Conservation (phyloP, 164 flowering plant species). For the Umbilicus rupestris region DNA sequence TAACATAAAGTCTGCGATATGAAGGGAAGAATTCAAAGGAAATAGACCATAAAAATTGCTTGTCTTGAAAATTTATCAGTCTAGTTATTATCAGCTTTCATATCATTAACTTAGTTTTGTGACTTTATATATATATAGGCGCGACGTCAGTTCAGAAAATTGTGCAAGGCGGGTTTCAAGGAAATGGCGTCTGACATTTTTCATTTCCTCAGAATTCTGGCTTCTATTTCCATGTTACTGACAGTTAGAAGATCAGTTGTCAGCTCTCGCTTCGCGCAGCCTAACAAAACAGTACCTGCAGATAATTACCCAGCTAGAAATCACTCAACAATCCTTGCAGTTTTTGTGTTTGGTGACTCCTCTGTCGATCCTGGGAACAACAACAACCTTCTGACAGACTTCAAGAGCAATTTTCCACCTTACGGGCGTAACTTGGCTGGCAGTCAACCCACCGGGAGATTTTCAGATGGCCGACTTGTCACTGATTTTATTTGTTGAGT, state of each 20-base stretch:
- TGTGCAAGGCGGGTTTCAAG: background rate
- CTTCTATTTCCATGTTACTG: background rate
- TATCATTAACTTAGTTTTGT: too few relatives aligned
- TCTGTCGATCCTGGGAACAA: constrained; percentile 27
- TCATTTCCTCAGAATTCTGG: background rate
- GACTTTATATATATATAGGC: background rate
- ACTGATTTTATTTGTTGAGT: constrained; percentile 15
- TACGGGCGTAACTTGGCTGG: constrained; percentile 22
- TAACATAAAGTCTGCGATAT: too few relatives aligned
- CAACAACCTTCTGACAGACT: constrained; percentile 15
- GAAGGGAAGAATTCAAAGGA: too few relatives aligned
- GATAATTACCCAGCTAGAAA: background rate
- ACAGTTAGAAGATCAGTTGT: background rate
- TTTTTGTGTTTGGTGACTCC: constrained; percentile 30
- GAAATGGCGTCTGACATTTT: constrained; percentile 1
- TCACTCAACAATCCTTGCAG: constrained; percentile 12
- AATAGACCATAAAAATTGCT: too few relatives aligned
- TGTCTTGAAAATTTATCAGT: too few relatives aligned
- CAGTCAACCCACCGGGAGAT: constrained; percentile 25
- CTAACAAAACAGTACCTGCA: background rate
- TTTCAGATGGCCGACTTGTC: constrained; percentile 23
- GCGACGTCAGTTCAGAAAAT: background rate
- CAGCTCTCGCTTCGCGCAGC: background rate
- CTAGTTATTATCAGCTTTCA: too few relatives aligned
- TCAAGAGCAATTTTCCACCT: constrained; percentile 18